Percentiles rank a stretch among this genome's conserved stretches.
Conservation (phyloP, 176 grass and related monocot genomes). For the Typha latifolia region DNA sequence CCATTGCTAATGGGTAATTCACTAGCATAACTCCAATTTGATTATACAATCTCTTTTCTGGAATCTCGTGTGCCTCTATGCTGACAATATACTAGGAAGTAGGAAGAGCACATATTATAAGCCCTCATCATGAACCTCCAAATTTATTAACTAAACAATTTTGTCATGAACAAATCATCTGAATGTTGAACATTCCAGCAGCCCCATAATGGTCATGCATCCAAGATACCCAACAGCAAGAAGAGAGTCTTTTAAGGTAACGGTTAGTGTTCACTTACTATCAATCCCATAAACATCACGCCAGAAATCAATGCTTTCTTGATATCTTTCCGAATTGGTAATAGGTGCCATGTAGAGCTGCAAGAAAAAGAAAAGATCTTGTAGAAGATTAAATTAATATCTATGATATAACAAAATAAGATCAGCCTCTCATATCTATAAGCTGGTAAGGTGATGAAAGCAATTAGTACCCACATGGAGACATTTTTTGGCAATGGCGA, state of each 20-base stretch:
- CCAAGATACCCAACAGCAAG: not conserved
- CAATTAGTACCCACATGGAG: not conserved
- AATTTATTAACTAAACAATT: not conserved
- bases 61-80: not conserved
- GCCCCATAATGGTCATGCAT: not conserved
- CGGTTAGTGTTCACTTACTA: conserved; percentile 40
- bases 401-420: not conserved
- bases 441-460: not conserved
- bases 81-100: too few relatives aligned
- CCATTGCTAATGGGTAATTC: conserved; percentile 1
- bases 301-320: conserved; percentile 76
- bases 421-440: not conserved
- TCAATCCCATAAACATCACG: conserved; percentile 83
- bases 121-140: not conserved
- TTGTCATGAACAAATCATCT: not conserved
- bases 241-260: not conserved
- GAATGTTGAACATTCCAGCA: not conserved
- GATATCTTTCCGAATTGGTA: conserved; percentile 80
- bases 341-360: conserved; percentile 92
- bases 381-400: not conserved
- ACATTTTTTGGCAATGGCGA: not conserved
- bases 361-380: conserved; percentile 2
- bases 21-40: not conserved
- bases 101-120: too few relatives aligned
- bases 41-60: not conserved